Evolutionary conservation across 2,329 filamentous ascomycete genomes (phyloP), one percentile per base, ranked within the genome.

Genomic region (Mollisiaceae sp.): DNA sequence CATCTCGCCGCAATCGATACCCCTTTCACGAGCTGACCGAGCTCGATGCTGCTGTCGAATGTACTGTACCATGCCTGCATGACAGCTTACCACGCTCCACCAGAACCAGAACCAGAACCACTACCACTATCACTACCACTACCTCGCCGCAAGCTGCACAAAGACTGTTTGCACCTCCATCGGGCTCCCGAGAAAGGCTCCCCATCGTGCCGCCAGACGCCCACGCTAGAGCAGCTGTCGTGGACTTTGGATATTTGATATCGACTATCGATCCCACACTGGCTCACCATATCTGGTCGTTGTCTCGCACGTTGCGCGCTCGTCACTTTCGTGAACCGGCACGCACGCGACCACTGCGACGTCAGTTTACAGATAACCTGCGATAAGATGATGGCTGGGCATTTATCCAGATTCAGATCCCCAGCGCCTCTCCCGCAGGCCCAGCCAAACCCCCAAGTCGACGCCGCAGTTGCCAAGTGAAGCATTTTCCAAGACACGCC

Each of bases 401-500:
- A 41, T 41, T 41, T 41, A 41, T 41, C 38, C 38, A 41, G 38
- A 41, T 41, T 9, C 12, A 41, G 11, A 18, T 18, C 3, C 15
- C 27, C 35, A 5, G 27, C 55, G 55, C 55, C 55, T 58, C 35
- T 58, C 55, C 55, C 32, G 41, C 36, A 50, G 18, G 18, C 24
- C 60, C 41, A 43, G 27, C 27, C 27, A 32, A 6, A 3, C 3
- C 27, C 27, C 27, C 27, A 32, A 32, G 27, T 32, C 27, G 27
- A 32, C 27, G 27, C 27, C 27, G 27, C 27, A 32, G 27, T 32
- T 32, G 27, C 27, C 27, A 3, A 11, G 27, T 35, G 27, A 62
- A 50, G 59, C 59, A 52, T 62, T 27, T 55, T 35, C 59, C n/a
- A 35, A 35, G 24, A 27, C 35, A 20, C 38, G 38, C 60, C 36